Conservation (phyloP, 2,329 filamentous ascomycete species). For the Zasmidium citrigriseum region DNA sequence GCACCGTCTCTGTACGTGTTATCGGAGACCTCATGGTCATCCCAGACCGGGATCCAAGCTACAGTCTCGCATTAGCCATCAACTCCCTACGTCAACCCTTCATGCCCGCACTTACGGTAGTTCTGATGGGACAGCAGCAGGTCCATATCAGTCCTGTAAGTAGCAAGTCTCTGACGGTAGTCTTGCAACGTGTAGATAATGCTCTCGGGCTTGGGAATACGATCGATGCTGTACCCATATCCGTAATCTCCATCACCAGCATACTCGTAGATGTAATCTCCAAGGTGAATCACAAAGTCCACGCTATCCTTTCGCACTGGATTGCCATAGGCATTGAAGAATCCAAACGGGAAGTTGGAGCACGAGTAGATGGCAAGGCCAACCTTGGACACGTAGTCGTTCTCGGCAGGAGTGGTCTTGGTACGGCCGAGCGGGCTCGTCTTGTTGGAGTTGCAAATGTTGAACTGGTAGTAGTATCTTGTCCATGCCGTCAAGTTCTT, state of each 20-base stretch:
- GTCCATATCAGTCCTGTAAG: conserved; percentile 63
- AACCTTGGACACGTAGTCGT: conserved; percentile 59
- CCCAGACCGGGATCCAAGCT: conserved; percentile 63
- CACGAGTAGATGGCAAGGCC: conserved; percentile 71
- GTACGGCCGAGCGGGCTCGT: conserved; percentile 66
- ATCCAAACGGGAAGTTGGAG: conserved; percentile 59
- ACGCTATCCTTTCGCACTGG: conserved; percentile 46
- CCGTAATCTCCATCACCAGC: conserved; percentile 41
- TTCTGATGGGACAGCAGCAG: conserved; percentile 57
- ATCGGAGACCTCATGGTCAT: conserved; percentile 64
- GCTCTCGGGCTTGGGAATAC: conserved; percentile 55
- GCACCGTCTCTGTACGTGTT: conserved; percentile 67
- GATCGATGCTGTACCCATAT: conserved; percentile 53
- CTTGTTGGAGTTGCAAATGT: conserved; percentile 63
- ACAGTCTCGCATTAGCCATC: too few relatives aligned
- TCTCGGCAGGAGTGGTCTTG: conserved; percentile 64
- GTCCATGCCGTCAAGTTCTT: conserved; percentile 63
- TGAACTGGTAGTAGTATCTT: conserved; percentile 70
- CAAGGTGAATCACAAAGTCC: conserved; percentile 49
- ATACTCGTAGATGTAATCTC: conserved; percentile 67
- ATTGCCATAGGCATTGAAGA: conserved; percentile 41
- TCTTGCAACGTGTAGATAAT: conserved; percentile 57
- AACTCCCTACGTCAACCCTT: too few relatives aligned
- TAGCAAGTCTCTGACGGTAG: conserved; percentile 60
- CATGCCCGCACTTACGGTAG: conserved; percentile 38